Conservation (phyloP, 371 early-diverging fungal species). For the Amoeboradix gromovi region DNA sequence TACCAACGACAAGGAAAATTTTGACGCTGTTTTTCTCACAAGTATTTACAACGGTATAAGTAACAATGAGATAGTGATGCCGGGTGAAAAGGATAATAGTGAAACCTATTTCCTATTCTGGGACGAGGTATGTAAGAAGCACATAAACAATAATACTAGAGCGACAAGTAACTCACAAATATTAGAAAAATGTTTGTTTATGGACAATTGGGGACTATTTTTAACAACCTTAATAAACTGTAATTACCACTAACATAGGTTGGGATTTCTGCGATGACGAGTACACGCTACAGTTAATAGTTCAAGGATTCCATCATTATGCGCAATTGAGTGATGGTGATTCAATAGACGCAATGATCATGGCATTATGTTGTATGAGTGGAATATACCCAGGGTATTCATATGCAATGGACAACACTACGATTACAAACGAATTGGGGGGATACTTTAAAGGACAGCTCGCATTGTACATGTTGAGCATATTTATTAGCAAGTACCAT, state of each 20-base stretch:
- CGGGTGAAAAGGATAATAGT: slow-evolving; percentile 37
- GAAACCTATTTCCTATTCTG: neutral
- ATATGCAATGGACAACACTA: neutral
- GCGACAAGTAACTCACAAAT: too few species aligned
- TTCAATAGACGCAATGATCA: neutral
- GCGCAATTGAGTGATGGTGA: neutral
- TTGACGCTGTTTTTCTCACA: slow-evolving; percentile 34
- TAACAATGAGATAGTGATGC: slow-evolving; percentile 49
- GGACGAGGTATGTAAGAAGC: neutral
- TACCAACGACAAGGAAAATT: slow-evolving; percentile 38
- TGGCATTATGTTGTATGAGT: neutral
- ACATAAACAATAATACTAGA: too few species aligned
- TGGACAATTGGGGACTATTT: neutral
- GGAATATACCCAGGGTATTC: neutral
- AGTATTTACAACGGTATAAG: slow-evolving; percentile 18
- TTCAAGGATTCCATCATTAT: neutral
- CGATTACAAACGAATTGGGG: neutral
- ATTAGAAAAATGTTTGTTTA: neutral
- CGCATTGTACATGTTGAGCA: neutral
- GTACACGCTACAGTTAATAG: neutral
- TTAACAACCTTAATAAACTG: neutral
- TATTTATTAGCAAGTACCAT: neutral
- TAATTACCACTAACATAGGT: neutral
- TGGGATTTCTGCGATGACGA: neutral
- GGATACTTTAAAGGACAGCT: neutral